These are phyloP conservation scores for Colletotrichum simmondsii DNA, from an alignment of 2,329 filamentous ascomycete genomes.

Conservation along the genomic window DNA sequence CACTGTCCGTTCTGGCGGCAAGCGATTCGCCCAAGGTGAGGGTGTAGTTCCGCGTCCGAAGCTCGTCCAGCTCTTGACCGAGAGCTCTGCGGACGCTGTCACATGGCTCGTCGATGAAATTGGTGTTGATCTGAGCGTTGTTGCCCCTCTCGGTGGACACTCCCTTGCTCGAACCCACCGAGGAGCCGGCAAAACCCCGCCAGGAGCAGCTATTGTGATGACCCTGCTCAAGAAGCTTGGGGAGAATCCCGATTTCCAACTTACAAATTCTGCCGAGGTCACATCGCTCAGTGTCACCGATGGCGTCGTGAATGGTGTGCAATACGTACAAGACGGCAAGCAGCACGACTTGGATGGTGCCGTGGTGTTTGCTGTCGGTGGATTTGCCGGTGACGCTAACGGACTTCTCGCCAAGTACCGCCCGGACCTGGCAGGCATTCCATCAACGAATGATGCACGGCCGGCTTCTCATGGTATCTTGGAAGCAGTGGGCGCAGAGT, in stretches of 20 bases:
- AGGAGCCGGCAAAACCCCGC: conserved; percentile 64
- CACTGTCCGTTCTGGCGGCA: conserved; percentile 67
- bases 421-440: conserved; percentile 67
- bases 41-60: conserved; percentile 48
- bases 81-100: conserved; percentile 59
- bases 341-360: conserved; percentile 57
- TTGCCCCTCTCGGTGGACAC: conserved; percentile 70
- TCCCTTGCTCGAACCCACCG: conserved; percentile 66
- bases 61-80: conserved; percentile 61
- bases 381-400: conserved; percentile 70
- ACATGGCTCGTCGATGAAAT: conserved; percentile 68
- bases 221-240: conserved; percentile 63
- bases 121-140: conserved; percentile 67
- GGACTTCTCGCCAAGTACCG: conserved; percentile 67
- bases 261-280: conserved; percentile 64
- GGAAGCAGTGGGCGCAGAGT: conserved; percentile 49
- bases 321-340: conserved; percentile 52
- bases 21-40: conserved; percentile 44
- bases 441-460: conserved; percentile 71
- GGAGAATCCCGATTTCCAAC: conserved; percentile 58
- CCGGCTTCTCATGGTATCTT: conserved; percentile 63
- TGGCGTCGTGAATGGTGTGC: conserved; percentile 60
- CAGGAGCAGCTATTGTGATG: conserved; percentile 68
- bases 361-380: conserved; percentile 70
- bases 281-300: conserved; percentile 55